Evolutionary conservation across 768 basidiomycete genomes (phyloP), one percentile per base, ranked within the genome.

Genomic region (Podaxis sp.): DNA sequence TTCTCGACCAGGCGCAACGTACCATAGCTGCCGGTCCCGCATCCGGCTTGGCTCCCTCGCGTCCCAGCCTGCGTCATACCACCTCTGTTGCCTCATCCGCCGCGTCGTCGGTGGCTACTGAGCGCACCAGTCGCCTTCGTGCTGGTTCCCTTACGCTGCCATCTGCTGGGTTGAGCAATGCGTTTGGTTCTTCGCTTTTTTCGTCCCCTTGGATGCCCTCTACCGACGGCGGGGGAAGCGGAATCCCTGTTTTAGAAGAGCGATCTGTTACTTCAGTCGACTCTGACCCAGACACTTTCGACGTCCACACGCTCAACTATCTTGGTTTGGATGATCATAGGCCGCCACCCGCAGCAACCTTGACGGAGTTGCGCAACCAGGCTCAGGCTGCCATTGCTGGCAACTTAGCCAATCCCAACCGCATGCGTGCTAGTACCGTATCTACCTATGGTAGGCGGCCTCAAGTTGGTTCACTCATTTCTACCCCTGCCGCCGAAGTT

Each of bases 291-390:
- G 95, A 97, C 57, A 90, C 93, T 53, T 91, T 93, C 71, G 91
- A 94, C 67, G 91, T 95, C 48, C 93, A 94, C 69, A 98, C 96
- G 27, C 83, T 98, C 62, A 95, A 97, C 73, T 98, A 98, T 73
- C 90, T 98, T 53, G 96, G 96, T 47, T 81, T 98, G 67, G 96
- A 95, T 67, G 95, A 80, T 62, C 79, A 83, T 65, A 83, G 88
- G 55, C 85, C 90, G n/a, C 88, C 90, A n/a, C 88, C 88, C 2
- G 91, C 93, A 4, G 93, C 93, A 10, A 94, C 93, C 40, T 87
- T 95, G 62, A 85, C 91, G 18, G 95, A 95, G 74, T 77, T 95
- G 62, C 88, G 93, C 66, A 91, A 84, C 64, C 94, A 95, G 70
- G 90, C 91, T 40, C 93, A 95, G 73, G 89, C 90, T 48, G 94